Base-by-base conservation (phyloP, 2,329 filamentous ascomycete genomes). In the Venturia pyrina region DNA sequence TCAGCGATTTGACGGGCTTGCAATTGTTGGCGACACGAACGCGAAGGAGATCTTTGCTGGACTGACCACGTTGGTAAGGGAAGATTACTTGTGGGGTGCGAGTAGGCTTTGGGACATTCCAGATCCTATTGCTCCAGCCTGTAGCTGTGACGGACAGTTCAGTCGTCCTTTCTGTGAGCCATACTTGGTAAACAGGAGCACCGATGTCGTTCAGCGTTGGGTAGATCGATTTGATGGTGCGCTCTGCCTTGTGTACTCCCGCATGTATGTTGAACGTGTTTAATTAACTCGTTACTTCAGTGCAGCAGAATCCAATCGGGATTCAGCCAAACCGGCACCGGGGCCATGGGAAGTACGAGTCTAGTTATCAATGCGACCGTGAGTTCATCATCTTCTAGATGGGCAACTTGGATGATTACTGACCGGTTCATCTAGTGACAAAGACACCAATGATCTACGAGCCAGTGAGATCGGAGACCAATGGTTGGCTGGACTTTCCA, bases 11-110 rank as follows among this genome's bases (percentile, higher is more conserved):
- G 76, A 78, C 60, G 71, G 72, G 21, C 66, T 80, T 6, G 68
- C 76, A 21, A 80, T 81, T 66, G 68, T 79, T 56, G 78, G 78
- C 32, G 78, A 81, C 66, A 71, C 75, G 53, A 70, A 74, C 40
- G 71, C 78, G 19, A 72, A 74, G 63, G 71, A 75, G 46, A 73
- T 79, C 59, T 80, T 81, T 69, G 73, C 75, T n/a, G 78, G 75
- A 34, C 75, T 81, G 68, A 80, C 79, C 68, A 75, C 79, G 59
- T 73, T 81, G 10, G 70, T 80, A 1, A 75, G 77, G 41, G 73
- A 78, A 68, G 73, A 80, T 63, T 69, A 80, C 34, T 72, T 72
- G 11, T 69, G 72, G 8, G 78, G 79, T 11, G 74, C 75, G 8
- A 63, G 62, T 73, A 28, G 24, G 21, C 28, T 32, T 56, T 32